Conservation (phyloP, 148 eudicot species). For the Fagopyrum esculentum region DNA sequence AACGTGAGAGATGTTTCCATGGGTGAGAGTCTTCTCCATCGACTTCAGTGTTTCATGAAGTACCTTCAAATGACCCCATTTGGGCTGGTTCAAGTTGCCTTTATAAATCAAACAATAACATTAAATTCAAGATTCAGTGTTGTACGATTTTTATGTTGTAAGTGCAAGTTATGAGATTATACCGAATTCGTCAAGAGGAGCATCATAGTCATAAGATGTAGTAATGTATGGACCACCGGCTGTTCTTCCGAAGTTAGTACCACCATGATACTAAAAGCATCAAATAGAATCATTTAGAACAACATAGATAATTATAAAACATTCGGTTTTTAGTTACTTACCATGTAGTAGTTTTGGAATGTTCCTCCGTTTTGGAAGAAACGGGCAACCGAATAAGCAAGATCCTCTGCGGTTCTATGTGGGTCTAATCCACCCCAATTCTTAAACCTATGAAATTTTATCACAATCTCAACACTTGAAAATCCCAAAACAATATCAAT, state of each 20-base stretch:
- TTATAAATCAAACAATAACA: not conserved
- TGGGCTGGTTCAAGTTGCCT: conserved; percentile 26
- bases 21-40: conserved; percentile 19
- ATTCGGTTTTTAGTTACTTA: not conserved
- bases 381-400: conserved; percentile 29
- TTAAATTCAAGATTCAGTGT: no score
- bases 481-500: no score
- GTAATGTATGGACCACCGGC: conserved; percentile 47
- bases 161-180: not conserved
- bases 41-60: conserved; percentile 23
- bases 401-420: conserved; percentile 33
- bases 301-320: not conserved
- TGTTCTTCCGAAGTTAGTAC: conserved; percentile 43
- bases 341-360: conserved; percentile 36
- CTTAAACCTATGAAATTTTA: conserved; percentile 19
- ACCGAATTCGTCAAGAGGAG: conserved; percentile 35
- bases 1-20: conserved; percentile 14
- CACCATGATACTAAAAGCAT: conserved; percentile 37
- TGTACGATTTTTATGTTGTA: no score
- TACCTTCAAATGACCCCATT: conserved; percentile 34
- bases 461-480: no score
- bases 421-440: conserved; percentile 32
- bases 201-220: conserved; percentile 47
- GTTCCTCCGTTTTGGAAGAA: conserved; percentile 37
- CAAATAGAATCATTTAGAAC: not conserved